Evolutionary conservation across 352 stramenopile species (phyloP).

Genomic region (Phytophthora hibernalis): DNA sequence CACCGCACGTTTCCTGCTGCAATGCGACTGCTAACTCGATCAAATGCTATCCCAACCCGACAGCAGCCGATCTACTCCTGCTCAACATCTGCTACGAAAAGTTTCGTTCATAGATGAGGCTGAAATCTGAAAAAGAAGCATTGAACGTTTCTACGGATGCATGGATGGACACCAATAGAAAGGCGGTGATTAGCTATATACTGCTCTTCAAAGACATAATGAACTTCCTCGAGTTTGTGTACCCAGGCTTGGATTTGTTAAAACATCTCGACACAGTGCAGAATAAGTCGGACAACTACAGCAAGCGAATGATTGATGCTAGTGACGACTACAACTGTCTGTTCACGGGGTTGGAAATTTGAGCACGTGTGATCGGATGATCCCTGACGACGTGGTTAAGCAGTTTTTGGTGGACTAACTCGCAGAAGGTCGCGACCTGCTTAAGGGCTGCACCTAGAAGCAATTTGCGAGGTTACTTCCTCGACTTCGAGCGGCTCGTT

Average conservation of each 20-base stretch:
- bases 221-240: background rate
- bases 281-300: no score
- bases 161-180: conserved; percentile 2
- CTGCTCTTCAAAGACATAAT: background rate
- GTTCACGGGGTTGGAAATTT: no score
- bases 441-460: no score
- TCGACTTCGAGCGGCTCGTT: no score
- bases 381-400: no score
- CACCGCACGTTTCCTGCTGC: background rate
- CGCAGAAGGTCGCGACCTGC: no score
- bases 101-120: background rate
- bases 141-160: background rate
- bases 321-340: no score
- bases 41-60: background rate
- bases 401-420: no score
- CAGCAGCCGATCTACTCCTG: background rate
- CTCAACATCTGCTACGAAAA: background rate
- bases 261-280: no score
- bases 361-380: no score
- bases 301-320: no score
- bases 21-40: background rate
- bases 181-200: conserved; percentile 6
- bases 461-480: no score
- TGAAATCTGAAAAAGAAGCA: background rate
- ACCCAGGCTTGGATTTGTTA: background rate